These are phyloP conservation scores for Mucor plumbeus DNA, from an alignment of 371 early-diverging fungal species.

Conservation along the genomic window DNA sequence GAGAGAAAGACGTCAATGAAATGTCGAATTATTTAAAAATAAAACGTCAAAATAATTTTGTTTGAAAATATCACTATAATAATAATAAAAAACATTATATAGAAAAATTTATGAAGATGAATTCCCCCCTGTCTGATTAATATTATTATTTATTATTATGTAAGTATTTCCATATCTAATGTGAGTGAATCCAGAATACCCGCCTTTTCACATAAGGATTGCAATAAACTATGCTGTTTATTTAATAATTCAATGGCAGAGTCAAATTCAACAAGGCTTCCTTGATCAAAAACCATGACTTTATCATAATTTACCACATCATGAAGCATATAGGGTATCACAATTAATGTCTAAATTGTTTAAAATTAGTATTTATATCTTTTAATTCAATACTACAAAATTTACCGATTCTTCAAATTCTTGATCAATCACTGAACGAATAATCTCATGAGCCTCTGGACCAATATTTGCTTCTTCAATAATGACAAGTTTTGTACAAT, in stretches of 20 bases:
- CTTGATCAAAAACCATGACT: conserved; percentile 66
- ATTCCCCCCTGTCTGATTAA: background rate
- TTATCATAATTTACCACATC: conserved; percentile 69
- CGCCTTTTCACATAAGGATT: conserved; percentile 42
- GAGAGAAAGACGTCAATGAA: background rate
- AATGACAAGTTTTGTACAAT: conserved; percentile 70
- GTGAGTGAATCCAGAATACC: conserved; percentile 30
- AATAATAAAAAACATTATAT: conserved; percentile 2
- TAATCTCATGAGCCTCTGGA: conserved; percentile 71
- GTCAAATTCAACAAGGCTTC: conserved; percentile 81
- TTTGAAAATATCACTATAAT: conserved; percentile 2
- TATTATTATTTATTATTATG: conserved; percentile 10
- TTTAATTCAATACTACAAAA: background rate
- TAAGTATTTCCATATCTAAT: conserved; percentile 26
- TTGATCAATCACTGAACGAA: conserved; percentile 81
- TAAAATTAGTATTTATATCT: no score
- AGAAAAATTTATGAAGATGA: background rate
- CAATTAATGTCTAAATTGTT: conserved; percentile 71
- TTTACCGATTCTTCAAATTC: conserved; percentile 74
- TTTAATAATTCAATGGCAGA: conserved; percentile 54
- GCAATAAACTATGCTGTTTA: conserved; percentile 37
- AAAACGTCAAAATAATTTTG: conserved; percentile 5
- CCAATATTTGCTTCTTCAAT: conserved; percentile 80
- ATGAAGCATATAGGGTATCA: conserved; percentile 82
- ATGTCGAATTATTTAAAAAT: background rate